Conservation (phyloP, 1,284 basidiomycete genomes). For the Moniliella sp. region DNA sequence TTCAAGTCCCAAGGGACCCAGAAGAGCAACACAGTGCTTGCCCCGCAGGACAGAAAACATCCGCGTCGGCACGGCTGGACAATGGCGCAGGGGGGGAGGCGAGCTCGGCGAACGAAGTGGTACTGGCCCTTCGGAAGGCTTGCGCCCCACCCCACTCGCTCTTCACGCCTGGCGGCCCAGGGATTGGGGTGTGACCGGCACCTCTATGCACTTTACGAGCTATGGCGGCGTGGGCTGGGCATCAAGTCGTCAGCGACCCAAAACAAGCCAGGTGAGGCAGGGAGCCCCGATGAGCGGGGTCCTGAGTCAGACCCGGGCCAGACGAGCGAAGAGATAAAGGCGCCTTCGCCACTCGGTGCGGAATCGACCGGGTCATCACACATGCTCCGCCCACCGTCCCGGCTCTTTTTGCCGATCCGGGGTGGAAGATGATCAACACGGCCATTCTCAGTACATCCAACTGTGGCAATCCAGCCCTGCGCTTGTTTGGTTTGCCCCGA, state of each 20-base stretch:
- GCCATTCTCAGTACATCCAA: slow-evolving; percentile 78
- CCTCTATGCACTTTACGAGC: slow-evolving; percentile 63
- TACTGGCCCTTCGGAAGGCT: slow-evolving; percentile 54
- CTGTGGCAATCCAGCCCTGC: slow-evolving; percentile 80
- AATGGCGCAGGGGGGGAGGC: too few relatives aligned
- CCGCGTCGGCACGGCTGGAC: too few relatives aligned
- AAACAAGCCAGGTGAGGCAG: slow-evolving; percentile 1
- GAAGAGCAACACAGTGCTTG: too few relatives aligned
- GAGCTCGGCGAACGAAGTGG: too few relatives aligned
- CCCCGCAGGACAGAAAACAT: too few relatives aligned
- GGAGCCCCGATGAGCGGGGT: too few relatives aligned
- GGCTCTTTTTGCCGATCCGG: slow-evolving; percentile 64
- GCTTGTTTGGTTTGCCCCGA: slow-evolving; percentile 38
- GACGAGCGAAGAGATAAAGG: too few relatives aligned
- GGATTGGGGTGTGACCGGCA: slow-evolving; percentile 74
- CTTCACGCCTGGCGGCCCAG: slow-evolving; percentile 62
- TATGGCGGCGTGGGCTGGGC: slow-evolving; percentile 45
- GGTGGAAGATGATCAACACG: slow-evolving; percentile 57
- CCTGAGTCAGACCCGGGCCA: too few relatives aligned
- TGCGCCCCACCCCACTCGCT: slow-evolving; percentile 68
- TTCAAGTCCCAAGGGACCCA: too few relatives aligned
- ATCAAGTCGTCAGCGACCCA: background rate
- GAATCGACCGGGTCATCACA: too few relatives aligned
- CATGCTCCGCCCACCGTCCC: too few relatives aligned
- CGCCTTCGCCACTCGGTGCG: too few relatives aligned